Conservation (phyloP, 108 stramenopile genomes). For the Cafeteria roenbergensis region DNA sequence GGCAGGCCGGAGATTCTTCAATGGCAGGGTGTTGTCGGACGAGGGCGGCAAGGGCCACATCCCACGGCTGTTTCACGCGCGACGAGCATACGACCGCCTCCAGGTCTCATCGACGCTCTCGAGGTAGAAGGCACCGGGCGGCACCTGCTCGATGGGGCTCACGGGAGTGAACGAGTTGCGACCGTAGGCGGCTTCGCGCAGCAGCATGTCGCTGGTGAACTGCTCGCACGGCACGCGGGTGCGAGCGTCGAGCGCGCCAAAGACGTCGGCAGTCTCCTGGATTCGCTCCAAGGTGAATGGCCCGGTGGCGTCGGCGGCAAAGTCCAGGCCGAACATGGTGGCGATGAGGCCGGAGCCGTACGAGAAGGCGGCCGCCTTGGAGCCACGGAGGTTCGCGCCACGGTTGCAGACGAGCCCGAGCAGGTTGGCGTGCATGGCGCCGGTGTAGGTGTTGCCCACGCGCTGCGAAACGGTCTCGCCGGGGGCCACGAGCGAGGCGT, state of each 20-base stretch:
- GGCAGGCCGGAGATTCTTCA: too few relatives aligned
- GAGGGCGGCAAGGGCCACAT: too few relatives aligned
- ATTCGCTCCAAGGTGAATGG: slow-evolving; percentile 26
- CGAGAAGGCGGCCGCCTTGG: slow-evolving; percentile 29
- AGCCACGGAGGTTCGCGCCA: slow-evolving; percentile 20
- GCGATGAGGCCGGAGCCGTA: slow-evolving; percentile 24
- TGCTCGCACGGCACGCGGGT: slow-evolving; percentile 28
- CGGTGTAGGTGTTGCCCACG: slow-evolving; percentile 94
- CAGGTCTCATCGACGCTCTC: slow-evolving; percentile 16
- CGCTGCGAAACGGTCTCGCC: slow-evolving; percentile 27
- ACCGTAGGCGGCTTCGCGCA: slow-evolving; percentile 24
- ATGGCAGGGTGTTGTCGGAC: too few relatives aligned
- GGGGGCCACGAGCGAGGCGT: slow-evolving; percentile 35
- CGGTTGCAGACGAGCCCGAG: slow-evolving; percentile 55
- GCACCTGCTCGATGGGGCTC: slow-evolving; percentile 19
- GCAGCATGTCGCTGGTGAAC: slow-evolving; percentile 25
- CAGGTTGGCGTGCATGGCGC: slow-evolving; percentile 75
- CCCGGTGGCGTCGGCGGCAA: neutral
- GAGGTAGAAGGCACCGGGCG: slow-evolving; percentile 35
- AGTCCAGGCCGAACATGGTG: slow-evolving; percentile 10
- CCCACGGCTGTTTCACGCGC: too few relatives aligned
- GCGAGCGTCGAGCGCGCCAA: slow-evolving; percentile 26
- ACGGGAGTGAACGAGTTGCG: neutral
- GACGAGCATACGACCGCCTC: slow-evolving; percentile 24
- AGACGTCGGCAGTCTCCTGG: slow-evolving; percentile 18